These are phyloP conservation scores for Cytospora piceae DNA, from an alignment of 2,329 filamentous ascomycete species.

Conservation along the genomic window DNA sequence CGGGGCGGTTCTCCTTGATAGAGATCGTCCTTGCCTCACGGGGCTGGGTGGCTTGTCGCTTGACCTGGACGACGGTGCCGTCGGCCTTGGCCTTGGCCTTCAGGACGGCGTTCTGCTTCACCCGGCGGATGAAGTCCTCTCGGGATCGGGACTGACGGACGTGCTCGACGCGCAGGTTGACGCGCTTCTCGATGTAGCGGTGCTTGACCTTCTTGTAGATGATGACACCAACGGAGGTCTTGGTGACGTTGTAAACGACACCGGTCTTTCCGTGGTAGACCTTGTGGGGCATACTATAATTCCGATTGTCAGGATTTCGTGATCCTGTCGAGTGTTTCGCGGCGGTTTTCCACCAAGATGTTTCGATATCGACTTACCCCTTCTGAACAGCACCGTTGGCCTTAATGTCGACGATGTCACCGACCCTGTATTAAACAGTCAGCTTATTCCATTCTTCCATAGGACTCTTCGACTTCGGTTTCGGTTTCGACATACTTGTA, in stretches of 20 bases:
- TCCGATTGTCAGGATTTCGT: slow-evolving; percentile 40
- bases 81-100: slow-evolving; percentile 92
- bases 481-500: slow-evolving; percentile 71
- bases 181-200: slow-evolving; percentile 99
- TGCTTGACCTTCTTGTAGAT: slow-evolving; percentile 99
- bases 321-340: slow-evolving; percentile 17
- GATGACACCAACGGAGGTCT: slow-evolving; percentile 96
- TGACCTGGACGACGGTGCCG: slow-evolving; percentile 86
- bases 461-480: slow-evolving; percentile 7
- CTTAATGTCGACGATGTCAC: slow-evolving; percentile 98
- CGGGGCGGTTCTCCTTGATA: slow-evolving; percentile 79
- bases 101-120: slow-evolving; percentile 93
- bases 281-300: slow-evolving; percentile 91
- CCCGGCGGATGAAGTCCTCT: slow-evolving; percentile 93
- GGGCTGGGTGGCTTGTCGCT: slow-evolving; percentile 83
- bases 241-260: slow-evolving; percentile 98
- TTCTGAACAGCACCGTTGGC: slow-evolving; percentile 98
- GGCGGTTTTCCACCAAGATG: slow-evolving; percentile 30
- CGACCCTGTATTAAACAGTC: slow-evolving; percentile 65
- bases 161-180: slow-evolving; percentile 99
- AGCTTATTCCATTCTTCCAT: slow-evolving; percentile 17
- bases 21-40: slow-evolving; percentile 80
- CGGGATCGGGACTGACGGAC: slow-evolving; percentile 90
- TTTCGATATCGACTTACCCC: slow-evolving; percentile 69
- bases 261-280: slow-evolving; percentile 99